Evolutionary conservation across 495 filamentous ascomycete genomes (phyloP).

Genomic region (Penicillium goetzii): DNA sequence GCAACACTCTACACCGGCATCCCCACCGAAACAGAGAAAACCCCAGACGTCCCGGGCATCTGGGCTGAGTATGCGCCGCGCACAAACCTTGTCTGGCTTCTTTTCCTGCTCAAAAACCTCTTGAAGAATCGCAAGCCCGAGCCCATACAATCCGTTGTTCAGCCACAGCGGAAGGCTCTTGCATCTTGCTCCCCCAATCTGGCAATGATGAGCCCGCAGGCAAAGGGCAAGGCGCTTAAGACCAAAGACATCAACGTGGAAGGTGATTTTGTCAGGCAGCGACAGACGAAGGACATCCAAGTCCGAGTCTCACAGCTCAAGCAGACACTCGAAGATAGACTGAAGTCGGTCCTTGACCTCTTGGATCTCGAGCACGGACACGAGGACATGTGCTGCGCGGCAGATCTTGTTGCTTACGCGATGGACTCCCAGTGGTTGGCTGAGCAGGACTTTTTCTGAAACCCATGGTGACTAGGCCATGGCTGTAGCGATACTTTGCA

Average conservation of each 20-base stretch:
- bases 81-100: constrained; percentile 57
- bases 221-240: constrained; percentile 21
- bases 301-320: constrained; percentile 31
- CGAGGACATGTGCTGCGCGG: constrained; percentile 54
- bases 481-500: neutral
- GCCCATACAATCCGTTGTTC: neutral
- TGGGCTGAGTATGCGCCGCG: constrained; percentile 52
- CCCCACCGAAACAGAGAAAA: constrained; percentile 37
- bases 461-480: neutral
- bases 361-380: constrained; percentile 46
- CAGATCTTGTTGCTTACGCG: constrained; percentile 52
- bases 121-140: constrained; percentile 46
- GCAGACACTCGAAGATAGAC: constrained; percentile 38
- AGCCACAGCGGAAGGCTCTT: constrained; percentile 37
- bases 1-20: constrained; percentile 43
- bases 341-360: constrained; percentile 39
- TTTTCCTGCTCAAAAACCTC: constrained; percentile 52
- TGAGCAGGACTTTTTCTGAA: constrained; percentile 46
- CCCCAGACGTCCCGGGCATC: constrained; percentile 40
- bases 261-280: constrained; percentile 11
- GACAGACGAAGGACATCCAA: constrained; percentile 22
- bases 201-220: constrained; percentile 19
- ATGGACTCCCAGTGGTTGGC: constrained; percentile 51
- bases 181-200: constrained; percentile 44
- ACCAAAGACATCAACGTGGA: constrained; percentile 7